A percentile compares a stretch with the other conserved stretches of the same genome.
Evolutionary conservation across 2,329 filamentous ascomycete species (phyloP).

Genomic region (Fusarium sp.): DNA sequence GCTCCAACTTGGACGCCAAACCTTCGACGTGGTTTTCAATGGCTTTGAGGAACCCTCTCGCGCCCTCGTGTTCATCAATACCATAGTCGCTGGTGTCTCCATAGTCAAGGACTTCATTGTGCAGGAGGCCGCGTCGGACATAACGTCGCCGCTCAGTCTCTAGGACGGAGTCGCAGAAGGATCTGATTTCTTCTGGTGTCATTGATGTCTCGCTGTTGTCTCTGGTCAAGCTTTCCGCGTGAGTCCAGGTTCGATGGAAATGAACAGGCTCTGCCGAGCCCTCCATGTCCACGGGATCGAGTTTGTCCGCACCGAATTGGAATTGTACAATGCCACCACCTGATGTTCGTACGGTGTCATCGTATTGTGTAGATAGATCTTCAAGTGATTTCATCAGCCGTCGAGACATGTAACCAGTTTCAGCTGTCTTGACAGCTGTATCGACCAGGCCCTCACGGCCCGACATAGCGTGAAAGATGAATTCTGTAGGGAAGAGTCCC

Average conservation of each 20-base stretch:
- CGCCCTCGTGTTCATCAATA: conserved; percentile 86
- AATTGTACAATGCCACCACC: conserved; percentile 93
- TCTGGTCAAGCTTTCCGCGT: conserved; percentile 83
- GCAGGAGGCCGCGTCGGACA: conserved; percentile 72
- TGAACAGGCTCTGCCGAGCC: conserved; percentile 92
- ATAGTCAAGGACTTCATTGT: conserved; percentile 76
- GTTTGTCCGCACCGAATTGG: conserved; percentile 94
- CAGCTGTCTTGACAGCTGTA: conserved; percentile 98
- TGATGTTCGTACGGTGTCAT: conserved; percentile 94
- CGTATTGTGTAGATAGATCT: conserved; percentile 93
- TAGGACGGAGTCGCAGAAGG: conserved; percentile 78
- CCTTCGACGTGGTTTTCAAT: conserved; percentile 80
- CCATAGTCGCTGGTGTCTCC: conserved; percentile 77
- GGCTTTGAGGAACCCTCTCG: conserved; percentile 84
- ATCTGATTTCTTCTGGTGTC: conserved; percentile 80
- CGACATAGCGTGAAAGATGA: conserved; percentile 98
- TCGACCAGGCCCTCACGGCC: conserved; percentile 98
- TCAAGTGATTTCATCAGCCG: conserved; percentile 98
- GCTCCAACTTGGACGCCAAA: conserved; percentile 74
- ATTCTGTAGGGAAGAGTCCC: conserved; percentile 90
- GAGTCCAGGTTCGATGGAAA: conserved; percentile 91
- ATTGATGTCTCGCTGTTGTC: conserved; percentile 82
- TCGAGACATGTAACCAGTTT: conserved; percentile 99
- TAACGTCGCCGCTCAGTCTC: conserved; percentile 78
- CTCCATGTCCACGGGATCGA: conserved; percentile 99